Conservation (phyloP, 1,139 yeast species). For the Saccharomycopsis hybrid region DNA sequence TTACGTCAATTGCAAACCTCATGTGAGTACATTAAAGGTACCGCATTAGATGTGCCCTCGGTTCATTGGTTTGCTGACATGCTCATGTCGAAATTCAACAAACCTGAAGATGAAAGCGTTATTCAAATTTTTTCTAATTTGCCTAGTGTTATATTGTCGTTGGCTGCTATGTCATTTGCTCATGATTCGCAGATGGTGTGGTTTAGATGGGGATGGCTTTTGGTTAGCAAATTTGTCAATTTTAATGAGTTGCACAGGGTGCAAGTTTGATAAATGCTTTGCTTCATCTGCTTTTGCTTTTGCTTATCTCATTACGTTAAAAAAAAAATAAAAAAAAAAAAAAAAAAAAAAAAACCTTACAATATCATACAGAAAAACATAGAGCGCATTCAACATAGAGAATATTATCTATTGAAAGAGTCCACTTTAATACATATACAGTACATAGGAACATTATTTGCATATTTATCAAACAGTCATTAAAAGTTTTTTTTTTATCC, state of each 20-base stretch:
- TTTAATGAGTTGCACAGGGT: constrained; percentile 53
- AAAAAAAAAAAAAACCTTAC: not conserved
- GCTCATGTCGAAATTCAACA: constrained; percentile 8
- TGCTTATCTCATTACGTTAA: constrained; percentile 11
- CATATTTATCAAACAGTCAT: no score
- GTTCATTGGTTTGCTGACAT: no score
- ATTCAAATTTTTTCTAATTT: constrained; percentile 42
- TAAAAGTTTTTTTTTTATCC: no score
- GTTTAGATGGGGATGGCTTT: constrained; percentile 90
- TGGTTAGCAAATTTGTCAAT: constrained; percentile 55
- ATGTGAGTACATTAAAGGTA: not conserved
- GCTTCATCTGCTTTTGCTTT: not conserved
- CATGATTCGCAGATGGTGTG: constrained; percentile 92
- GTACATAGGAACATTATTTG: no score
- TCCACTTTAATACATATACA: no score
- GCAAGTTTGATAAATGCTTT: constrained; percentile 12
- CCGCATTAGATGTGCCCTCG: not conserved
- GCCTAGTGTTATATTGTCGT: constrained; percentile 51
- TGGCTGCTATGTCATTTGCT: constrained; percentile 75
- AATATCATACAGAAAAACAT: not conserved
- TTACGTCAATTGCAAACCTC: not conserved
- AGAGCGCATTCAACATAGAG: no score
- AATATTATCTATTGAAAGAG: no score
- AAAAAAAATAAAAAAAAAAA: constrained; percentile 3
- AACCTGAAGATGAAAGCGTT: constrained; percentile 29